These are phyloP conservation scores for Anisogramma anomala DNA, from an alignment of 2,329 filamentous ascomycete species.

Conservation along the genomic window DNA sequence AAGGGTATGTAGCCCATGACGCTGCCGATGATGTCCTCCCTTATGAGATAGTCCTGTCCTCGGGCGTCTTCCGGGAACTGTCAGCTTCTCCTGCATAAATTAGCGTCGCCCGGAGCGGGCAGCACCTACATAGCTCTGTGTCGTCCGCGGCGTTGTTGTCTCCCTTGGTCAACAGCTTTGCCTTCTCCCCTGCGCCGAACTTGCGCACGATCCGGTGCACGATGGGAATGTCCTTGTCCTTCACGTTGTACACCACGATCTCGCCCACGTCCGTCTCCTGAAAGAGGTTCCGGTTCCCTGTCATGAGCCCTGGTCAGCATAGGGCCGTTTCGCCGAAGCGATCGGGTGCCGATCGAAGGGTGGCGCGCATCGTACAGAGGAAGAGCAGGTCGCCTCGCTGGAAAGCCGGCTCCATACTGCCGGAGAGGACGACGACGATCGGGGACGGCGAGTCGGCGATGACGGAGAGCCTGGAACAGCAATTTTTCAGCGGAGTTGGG, in stretches of 20 bases:
- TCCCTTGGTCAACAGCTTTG: conserved; percentile 86
- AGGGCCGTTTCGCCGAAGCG: background rate
- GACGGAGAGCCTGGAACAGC: conserved; percentile 52
- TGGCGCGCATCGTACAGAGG: conserved; percentile 36
- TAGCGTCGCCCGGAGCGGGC: background rate
- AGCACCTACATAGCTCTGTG: conserved; percentile 48
- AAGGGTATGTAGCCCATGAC: conserved; percentile 88
- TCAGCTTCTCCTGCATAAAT: background rate
- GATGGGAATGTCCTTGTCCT: conserved; percentile 93
- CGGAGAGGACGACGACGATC: conserved; percentile 73
- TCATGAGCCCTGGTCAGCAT: background rate
- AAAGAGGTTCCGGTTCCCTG: conserved; percentile 51
- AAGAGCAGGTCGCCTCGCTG: conserved; percentile 66
- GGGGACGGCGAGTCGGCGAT: conserved; percentile 63
- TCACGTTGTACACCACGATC: conserved; percentile 64
- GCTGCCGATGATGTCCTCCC: conserved; percentile 85
- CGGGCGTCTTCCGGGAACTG: conserved; percentile 43
- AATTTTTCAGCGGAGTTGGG: conserved; percentile 13
- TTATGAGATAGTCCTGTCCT: conserved; percentile 76
- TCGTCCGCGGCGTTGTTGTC: conserved; percentile 95
- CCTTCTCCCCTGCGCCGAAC: conserved; percentile 45
- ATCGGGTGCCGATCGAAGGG: no score
- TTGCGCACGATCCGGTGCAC: conserved; percentile 83
- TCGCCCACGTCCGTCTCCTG: conserved; percentile 44
- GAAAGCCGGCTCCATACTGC: conserved; percentile 77